These are phyloP conservation scores for Dendrobium chrysotoxum DNA, from an alignment of 106 monocot species.

Conservation along the genomic window DNA sequence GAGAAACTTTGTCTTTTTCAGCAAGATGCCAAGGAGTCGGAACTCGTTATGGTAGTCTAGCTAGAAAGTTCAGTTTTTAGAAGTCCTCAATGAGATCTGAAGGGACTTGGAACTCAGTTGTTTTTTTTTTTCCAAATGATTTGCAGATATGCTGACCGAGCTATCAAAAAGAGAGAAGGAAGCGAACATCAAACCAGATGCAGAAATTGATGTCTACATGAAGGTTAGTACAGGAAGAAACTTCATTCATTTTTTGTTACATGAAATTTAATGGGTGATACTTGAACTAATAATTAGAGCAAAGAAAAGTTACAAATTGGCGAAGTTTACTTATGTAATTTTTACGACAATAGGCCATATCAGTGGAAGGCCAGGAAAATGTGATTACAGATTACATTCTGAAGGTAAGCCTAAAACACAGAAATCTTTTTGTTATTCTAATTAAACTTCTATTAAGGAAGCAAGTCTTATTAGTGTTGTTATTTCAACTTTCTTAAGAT, in stretches of 20 bases:
- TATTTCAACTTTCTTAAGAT: conserved; percentile 27
- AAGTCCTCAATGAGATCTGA: neutral
- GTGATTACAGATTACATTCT: conserved; percentile 11
- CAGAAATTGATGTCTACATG: conserved; percentile 58
- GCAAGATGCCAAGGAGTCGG: conserved; percentile 48
- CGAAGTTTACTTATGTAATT: neutral
- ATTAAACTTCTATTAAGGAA: neutral
- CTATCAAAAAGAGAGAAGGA: conserved; percentile 50
- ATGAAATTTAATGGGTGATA: neutral
- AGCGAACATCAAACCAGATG: conserved; percentile 59
- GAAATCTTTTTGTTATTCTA: neutral
- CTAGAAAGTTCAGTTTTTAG: neutral
- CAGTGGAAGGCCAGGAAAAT: conserved; percentile 1
- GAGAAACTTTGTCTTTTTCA: conserved; percentile 52
- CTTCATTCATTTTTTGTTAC: neutral
- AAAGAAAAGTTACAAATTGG: neutral
- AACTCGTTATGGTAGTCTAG: conserved; percentile 32
- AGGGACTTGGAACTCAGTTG: neutral
- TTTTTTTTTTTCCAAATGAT: neutral
- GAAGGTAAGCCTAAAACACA: neutral
- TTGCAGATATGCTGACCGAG: conserved; percentile 52
- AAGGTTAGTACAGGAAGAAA: conserved; percentile 31
- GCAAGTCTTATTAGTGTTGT: neutral
- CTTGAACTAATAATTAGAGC: neutral
- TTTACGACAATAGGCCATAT: neutral